Percentiles rank a stretch among this genome's conserved stretches.
phyloP scores from a whole-genome alignment of 2,329 filamentous ascomycete genomes.

The Pseudocercospora crystallina region DNA sequence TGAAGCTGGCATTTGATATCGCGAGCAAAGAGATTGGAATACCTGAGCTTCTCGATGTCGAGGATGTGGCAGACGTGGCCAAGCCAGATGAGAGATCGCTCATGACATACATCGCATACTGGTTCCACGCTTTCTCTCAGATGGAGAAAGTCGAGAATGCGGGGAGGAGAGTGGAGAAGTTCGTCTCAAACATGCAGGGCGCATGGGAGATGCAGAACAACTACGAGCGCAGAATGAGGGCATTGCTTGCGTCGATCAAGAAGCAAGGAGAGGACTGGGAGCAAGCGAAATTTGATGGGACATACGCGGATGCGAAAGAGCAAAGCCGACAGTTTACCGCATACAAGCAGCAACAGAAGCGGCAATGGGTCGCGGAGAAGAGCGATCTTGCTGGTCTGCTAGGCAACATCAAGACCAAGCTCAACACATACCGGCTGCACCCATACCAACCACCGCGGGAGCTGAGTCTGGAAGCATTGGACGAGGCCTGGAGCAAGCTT shows the following conservation, averaged over 20 bases:
- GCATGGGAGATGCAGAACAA: constrained; percentile 99
- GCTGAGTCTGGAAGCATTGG: constrained; percentile 76
- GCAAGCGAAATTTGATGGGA: constrained; percentile 79
- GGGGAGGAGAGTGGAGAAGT: constrained; percentile 93
- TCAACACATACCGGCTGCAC: constrained; percentile 87
- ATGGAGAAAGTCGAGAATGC: constrained; percentile 99
- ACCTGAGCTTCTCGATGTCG: constrained; percentile 89
- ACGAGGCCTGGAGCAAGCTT: constrained; percentile 76
- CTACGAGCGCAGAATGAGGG: constrained; percentile 87
- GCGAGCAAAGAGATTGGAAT: constrained; percentile 96
- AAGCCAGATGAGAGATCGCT: constrained; percentile 94
- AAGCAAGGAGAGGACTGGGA: constrained; percentile 76
- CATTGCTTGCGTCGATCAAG: constrained; percentile 71
- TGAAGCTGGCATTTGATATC: constrained; percentile 97
- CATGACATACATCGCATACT: constrained; percentile 99
- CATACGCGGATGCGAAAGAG: constrained; percentile 86
- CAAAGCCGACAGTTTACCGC: constrained; percentile 77
- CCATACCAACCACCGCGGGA: constrained; percentile 88
- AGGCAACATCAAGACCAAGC: constrained; percentile 98
- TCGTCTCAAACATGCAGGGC: constrained; percentile 97
- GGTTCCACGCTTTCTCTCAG: constrained; percentile 99
- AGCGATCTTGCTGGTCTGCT: constrained; percentile 88
- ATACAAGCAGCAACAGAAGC: constrained; percentile 91
- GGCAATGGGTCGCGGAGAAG: constrained; percentile 96
- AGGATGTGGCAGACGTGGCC: constrained; percentile 94